A percentile compares a stretch with the other conserved stretches of the same genome.
phyloP scores from a whole-genome alignment of 192 early-diverging fungal species.

The Coemansia sp. region DNA sequence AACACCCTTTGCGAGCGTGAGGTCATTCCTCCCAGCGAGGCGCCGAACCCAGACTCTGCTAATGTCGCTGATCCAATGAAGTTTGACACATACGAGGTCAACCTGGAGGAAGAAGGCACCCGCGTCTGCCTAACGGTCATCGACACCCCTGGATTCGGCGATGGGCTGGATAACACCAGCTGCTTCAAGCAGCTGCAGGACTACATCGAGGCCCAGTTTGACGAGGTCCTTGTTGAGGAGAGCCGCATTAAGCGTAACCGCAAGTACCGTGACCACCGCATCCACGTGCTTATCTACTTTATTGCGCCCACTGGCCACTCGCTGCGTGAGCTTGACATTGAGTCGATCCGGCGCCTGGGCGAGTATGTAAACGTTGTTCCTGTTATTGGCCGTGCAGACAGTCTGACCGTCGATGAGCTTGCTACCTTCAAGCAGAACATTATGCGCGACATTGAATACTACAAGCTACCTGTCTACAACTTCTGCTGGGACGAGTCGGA shows the following conservation, averaged over 20 bases:
- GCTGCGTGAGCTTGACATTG: conserved; percentile 94
- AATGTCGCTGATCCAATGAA: conserved; percentile 84
- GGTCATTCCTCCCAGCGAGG: conserved; percentile 74
- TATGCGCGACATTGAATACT: conserved; percentile 97
- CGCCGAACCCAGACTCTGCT: conserved; percentile 71
- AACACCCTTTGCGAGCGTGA: conserved; percentile 92
- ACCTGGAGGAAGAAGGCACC: conserved; percentile 95
- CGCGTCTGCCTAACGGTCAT: conserved; percentile 94
- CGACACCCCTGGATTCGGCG: conserved; percentile 98
- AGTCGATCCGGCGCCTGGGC: conserved; percentile 88
- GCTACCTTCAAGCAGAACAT: conserved; percentile 85
- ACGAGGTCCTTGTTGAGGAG: conserved; percentile 91
- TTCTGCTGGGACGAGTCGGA: conserved; percentile 99
- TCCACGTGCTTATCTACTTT: conserved; percentile 97
- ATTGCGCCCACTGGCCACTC: conserved; percentile 95
- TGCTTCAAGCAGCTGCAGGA: conserved; percentile 91
- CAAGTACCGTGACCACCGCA: conserved; percentile 92
- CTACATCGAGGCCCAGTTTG: conserved; percentile 94
- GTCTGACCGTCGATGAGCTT: conserved; percentile 82
- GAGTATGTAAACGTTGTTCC: conserved; percentile 95
- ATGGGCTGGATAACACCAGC: conserved; percentile 90
- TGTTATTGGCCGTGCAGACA: conserved; percentile 90
- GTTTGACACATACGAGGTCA: conserved; percentile 86
- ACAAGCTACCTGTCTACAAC: conserved; percentile 97
- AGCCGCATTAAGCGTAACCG: conserved; percentile 80